phyloP scores from a whole-genome alignment of 1,284 basidiomycete genomes.

The Ganoderma lingzhi region DNA sequence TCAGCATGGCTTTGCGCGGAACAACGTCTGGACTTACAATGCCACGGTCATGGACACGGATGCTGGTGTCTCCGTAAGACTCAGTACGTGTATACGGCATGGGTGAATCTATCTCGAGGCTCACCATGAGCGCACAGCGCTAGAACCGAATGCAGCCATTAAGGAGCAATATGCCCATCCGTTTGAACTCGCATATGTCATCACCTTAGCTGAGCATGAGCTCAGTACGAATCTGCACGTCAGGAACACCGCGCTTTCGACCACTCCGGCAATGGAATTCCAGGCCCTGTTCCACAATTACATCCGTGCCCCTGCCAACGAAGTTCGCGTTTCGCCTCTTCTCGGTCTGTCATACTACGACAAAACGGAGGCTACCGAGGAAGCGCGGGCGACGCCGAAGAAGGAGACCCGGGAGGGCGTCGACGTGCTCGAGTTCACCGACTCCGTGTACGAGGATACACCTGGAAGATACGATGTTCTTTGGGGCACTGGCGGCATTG shows the following conservation, averaged over 20 bases:
- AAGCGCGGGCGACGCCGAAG: slow-evolving; percentile 61
- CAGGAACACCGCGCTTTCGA: slow-evolving; percentile 65
- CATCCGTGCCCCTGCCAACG: slow-evolving; percentile 70
- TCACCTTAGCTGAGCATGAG: slow-evolving; percentile 79
- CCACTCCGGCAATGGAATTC: slow-evolving; percentile 69
- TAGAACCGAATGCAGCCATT: slow-evolving; percentile 69
- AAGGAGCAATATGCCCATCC: slow-evolving; percentile 62
- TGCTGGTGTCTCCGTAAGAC: slow-evolving; percentile 73
- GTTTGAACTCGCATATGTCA: slow-evolving; percentile 80
- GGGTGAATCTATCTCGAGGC: not conserved
- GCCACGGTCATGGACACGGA: slow-evolving; percentile 73
- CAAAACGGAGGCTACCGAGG: slow-evolving; percentile 72
- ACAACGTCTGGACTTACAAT: slow-evolving; percentile 73
- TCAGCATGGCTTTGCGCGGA: slow-evolving; percentile 90
- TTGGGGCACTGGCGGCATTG: slow-evolving; percentile 66
- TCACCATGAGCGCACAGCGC: slow-evolving; percentile 50
- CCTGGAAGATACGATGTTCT: slow-evolving; percentile 61
- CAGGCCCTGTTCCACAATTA: slow-evolving; percentile 92
- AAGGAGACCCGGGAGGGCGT: slow-evolving; percentile 67
- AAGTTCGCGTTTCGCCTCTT: slow-evolving; percentile 67
- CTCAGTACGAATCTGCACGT: slow-evolving; percentile 84
- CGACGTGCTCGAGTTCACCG: slow-evolving; percentile 71
- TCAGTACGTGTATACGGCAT: slow-evolving; percentile 58
- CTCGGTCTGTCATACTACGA: slow-evolving; percentile 75
- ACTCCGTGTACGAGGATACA: slow-evolving; percentile 78